These are phyloP conservation scores for Melaleuca alternifolia DNA, from an alignment of 345 rosid genomes.

Conservation along the genomic window DNA sequence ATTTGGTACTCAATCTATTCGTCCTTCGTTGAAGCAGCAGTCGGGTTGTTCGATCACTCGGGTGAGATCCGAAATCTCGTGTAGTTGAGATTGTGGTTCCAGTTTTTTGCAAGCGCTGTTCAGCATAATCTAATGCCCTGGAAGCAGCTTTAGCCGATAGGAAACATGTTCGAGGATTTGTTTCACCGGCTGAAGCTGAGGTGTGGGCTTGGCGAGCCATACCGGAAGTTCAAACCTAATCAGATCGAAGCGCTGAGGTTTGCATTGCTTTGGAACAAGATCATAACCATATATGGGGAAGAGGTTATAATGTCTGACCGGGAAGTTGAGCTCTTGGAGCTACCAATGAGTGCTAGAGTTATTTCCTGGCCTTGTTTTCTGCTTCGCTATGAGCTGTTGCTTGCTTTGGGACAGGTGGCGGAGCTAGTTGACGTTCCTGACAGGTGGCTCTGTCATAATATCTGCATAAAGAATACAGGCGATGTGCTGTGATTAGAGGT, in stretches of 20 bases:
- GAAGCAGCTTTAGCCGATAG: constrained; percentile 63
- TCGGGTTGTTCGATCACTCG: constrained; percentile 75
- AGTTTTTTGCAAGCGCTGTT: constrained; percentile 88
- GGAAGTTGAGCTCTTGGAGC: constrained; percentile 79
- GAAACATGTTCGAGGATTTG: constrained; percentile 65
- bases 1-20: constrained; percentile 68
- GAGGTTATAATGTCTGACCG: constrained; percentile 78
- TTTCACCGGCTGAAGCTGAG: constrained; percentile 75
- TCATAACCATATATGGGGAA: constrained; percentile 67
- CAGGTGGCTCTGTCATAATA: constrained; percentile 84
- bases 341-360: constrained; percentile 64
- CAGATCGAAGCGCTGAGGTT: constrained; percentile 80
- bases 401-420: constrained; percentile 80
- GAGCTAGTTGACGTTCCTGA: constrained; percentile 87
- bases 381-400: constrained; percentile 77
- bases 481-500: constrained; percentile 82
- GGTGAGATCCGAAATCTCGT: constrained; percentile 85
- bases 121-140: constrained; percentile 89
- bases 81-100: constrained; percentile 79
- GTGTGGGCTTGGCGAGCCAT: constrained; percentile 85
- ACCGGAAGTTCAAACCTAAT: constrained; percentile 78
- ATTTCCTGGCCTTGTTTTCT: constrained; percentile 91
- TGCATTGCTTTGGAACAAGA: constrained; percentile 89
- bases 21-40: constrained; percentile 68
- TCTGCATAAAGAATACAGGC: constrained; percentile 81